Evolutionary conservation across 306 rosid genomes (phyloP), one percentile per base, ranked within the genome.

Genomic region (Prunus kanzakura): DNA sequence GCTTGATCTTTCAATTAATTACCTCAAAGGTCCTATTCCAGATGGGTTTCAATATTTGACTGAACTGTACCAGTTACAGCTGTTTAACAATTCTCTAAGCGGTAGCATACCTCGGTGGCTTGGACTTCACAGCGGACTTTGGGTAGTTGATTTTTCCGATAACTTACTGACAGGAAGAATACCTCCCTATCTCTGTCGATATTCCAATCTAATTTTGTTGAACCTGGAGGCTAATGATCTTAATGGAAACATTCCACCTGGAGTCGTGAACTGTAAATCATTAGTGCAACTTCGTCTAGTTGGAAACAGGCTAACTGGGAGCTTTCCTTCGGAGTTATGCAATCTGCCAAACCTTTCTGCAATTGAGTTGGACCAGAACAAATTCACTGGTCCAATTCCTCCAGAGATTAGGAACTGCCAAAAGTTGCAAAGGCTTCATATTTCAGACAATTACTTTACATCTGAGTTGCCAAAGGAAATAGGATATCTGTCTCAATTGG

Each of bases 131-230:
- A 87, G 96, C 83, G 79, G 27, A 74, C 93, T 96, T 75, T 92
- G 99, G 99, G 99, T 96, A n/a, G 93, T 91, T 75, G 99, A 96
- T 85, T 90, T 96, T 52, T 91, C 97, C 8, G 82, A 79, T 68
- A 91, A 96, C 85, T 68, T 57, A 35, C 80, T 96, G 79, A 86
- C 88, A 12, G 97, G 99, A 68, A 79, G 69, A 58, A 88, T 96
- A 55, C 98, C 99, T 20, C 90, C 92, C 52, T 74, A 91, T 79
- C 87, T 96, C 30, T 96, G 99, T 80, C 87, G 19, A 56, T 71
- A 79, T 65, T 96, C 96, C 46, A 82, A 76, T 50, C 81, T 92
- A 77, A 87, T 82, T 73, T 76, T 91, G 76, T 84, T 96, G 88
- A 96, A 89, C 81, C 77, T 92, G 51, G 93, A 82, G 58, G 71